Conservation (phyloP, 140 eudicot genomes). For the Ambrosia hybrid region DNA sequence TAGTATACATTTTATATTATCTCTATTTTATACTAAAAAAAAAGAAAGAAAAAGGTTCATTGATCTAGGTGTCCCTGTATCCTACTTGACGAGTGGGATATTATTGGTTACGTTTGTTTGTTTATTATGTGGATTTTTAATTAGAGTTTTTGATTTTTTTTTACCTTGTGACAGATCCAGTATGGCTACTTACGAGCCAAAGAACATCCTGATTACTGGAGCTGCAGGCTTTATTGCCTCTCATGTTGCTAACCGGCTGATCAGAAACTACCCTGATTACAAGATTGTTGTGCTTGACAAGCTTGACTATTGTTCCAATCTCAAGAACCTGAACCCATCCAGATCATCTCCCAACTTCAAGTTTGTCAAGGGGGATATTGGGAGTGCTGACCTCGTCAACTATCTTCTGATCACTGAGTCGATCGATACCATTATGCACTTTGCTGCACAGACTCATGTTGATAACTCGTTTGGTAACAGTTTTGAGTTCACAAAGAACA, state of each 20-base stretch:
- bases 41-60: too few relatives aligned
- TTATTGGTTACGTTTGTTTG: too few relatives aligned
- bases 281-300: conserved; percentile 90
- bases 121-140: conserved; percentile 15
- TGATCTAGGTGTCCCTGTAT: too few relatives aligned
- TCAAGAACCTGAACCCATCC: conserved; percentile 73
- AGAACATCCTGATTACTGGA: conserved; percentile 70
- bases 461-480: conserved; percentile 96
- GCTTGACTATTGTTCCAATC: conserved; percentile 84
- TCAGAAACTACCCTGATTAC: conserved; percentile 75
- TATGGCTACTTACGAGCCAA: conserved; percentile 70
- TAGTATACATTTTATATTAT: too few relatives aligned
- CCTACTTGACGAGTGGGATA: too few relatives aligned
- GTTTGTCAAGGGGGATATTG: conserved; percentile 87
- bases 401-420: conserved; percentile 69
- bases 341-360: conserved; percentile 73
- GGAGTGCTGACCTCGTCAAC: conserved; percentile 85
- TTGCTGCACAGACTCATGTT: conserved; percentile 94
- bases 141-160: conserved; percentile 6
- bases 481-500: conserved; percentile 91
- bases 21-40: too few relatives aligned
- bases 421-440: conserved; percentile 87
- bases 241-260: conserved; percentile 84
- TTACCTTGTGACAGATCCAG: conserved; percentile 30
- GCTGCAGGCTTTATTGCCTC: conserved; percentile 88